Conservation (phyloP, 139 green algal genomes). For the Astrephomene gubernaculifera region DNA sequence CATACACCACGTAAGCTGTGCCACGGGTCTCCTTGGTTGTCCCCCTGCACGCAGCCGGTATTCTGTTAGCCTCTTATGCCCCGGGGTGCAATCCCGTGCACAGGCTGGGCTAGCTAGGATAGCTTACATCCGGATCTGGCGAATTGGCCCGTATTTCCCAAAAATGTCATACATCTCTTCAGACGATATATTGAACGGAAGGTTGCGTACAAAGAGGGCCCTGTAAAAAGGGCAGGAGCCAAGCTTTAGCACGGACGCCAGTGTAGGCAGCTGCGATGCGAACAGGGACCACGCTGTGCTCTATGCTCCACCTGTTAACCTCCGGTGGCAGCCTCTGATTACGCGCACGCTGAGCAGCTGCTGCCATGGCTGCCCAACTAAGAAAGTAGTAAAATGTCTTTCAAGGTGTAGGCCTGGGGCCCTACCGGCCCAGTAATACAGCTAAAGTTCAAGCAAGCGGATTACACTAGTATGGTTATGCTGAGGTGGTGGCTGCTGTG, state of each 20-base stretch:
- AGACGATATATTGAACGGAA: constrained; percentile 96
- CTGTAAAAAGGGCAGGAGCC: constrained; percentile 49
- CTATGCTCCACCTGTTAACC: constrained; percentile 40
- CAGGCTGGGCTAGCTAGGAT: no score
- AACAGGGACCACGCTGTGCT: neutral
- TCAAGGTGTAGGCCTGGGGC: no score
- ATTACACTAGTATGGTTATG: no score
- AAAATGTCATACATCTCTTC: constrained; percentile 97
- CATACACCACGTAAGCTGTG: constrained; percentile 98
- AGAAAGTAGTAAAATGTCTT: no score
- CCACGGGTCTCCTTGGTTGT: constrained; percentile 93
- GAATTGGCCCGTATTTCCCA: constrained; percentile 96
- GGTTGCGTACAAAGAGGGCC: constrained; percentile 92
- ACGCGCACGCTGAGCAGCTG: constrained; percentile 49
- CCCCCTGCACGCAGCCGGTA: constrained; percentile 71
- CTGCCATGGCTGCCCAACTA: constrained; percentile 51
- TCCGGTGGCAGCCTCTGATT: constrained; percentile 60
- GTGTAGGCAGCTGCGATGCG: neutral
- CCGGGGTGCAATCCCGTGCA: no score
- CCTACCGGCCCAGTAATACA: no score
- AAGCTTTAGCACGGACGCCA: neutral
- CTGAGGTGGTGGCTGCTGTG: no score
- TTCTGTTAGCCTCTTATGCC: no score
- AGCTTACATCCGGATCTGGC: constrained; percentile 91
- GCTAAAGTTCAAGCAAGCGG: no score